Percentiles rank a stretch among this genome's conserved stretches.
These are phyloP conservation scores for Raffaelea deltoideospora DNA, from an alignment of 2,329 filamentous ascomycete species.

Conservation along the genomic window DNA sequence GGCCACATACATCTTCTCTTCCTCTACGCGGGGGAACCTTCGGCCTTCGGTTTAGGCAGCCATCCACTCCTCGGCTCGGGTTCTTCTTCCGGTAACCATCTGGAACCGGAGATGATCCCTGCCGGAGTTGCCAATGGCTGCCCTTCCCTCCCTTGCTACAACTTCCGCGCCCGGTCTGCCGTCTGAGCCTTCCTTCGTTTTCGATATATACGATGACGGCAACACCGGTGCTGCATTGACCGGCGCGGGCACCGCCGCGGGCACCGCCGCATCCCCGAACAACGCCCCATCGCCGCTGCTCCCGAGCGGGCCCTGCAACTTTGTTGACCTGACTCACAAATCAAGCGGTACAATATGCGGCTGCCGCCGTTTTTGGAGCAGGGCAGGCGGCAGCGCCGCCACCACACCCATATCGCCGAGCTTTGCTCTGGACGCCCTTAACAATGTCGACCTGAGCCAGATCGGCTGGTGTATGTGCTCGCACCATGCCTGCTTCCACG, in stretches of 20 bases:
- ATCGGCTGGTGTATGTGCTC: slow-evolving; percentile 44
- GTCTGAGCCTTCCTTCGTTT: slow-evolving; percentile 21
- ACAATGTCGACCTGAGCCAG: slow-evolving; percentile 18
- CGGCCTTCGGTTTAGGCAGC: too few species aligned
- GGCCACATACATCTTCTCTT: too few species aligned
- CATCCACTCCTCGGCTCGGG: not conserved
- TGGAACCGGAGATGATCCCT: slow-evolving; percentile 8
- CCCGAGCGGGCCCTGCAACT: slow-evolving; percentile 41
- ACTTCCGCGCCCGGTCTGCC: slow-evolving; percentile 16
- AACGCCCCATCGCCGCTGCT: slow-evolving; percentile 21
- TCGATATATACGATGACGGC: slow-evolving; percentile 40
- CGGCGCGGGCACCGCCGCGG: slow-evolving; percentile 4
- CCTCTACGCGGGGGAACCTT: too few species aligned
- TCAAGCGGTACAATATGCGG: slow-evolving; percentile 38
- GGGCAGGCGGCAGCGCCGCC: slow-evolving; percentile 15
- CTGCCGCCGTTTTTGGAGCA: slow-evolving; percentile 46
- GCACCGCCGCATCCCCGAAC: not conserved
- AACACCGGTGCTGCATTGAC: slow-evolving; percentile 4
- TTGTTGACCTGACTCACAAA: slow-evolving; percentile 36
- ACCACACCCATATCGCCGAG: slow-evolving; percentile 5
- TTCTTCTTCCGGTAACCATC: not conserved
- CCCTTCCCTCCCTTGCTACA: slow-evolving; percentile 30
- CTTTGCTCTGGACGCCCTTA: slow-evolving; percentile 14
- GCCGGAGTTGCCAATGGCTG: slow-evolving; percentile 32
- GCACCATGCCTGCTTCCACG: slow-evolving; percentile 47